A percentile compares a stretch with the other conserved stretches of the same genome.
Conservation (phyloP, 371 early-diverging fungal species). For the Enterospora canceri region DNA sequence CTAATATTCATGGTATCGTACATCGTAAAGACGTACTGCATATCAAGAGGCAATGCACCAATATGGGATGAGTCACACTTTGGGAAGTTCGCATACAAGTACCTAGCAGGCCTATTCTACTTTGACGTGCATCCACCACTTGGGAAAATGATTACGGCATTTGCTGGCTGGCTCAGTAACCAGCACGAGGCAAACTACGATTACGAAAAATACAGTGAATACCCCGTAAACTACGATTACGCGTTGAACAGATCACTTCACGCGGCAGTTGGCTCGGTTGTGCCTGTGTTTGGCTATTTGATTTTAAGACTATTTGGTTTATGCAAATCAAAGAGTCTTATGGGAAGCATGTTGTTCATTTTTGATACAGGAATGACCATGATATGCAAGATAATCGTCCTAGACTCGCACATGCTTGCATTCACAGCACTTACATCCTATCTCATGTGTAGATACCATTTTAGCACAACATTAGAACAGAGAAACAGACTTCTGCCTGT, state of each 20-base stretch:
- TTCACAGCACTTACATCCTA: slow-evolving; percentile 72
- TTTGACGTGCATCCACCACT: slow-evolving; percentile 98
- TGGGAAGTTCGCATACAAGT: slow-evolving; percentile 80
- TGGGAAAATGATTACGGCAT: slow-evolving; percentile 86
- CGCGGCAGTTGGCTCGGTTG: slow-evolving; percentile 65
- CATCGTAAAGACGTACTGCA: slow-evolving; percentile 46
- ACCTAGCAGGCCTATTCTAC: slow-evolving; percentile 76
- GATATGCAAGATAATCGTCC: slow-evolving; percentile 81
- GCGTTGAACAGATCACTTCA: slow-evolving; percentile 67
- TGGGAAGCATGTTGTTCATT: slow-evolving; percentile 67
- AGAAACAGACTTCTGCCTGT: slow-evolving; percentile 64
- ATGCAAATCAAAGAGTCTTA: slow-evolving; percentile 60
- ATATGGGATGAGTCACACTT: slow-evolving; percentile 88
- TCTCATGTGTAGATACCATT: slow-evolving; percentile 58
- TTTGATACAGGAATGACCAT: slow-evolving; percentile 60
- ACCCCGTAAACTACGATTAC: slow-evolving; percentile 73
- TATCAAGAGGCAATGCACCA: slow-evolving; percentile 53
- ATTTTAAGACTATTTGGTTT: slow-evolving; percentile 68
- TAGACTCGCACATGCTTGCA: slow-evolving; percentile 87
- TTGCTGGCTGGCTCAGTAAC: slow-evolving; percentile 72
- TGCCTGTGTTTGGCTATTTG: slow-evolving; percentile 78
- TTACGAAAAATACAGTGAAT: slow-evolving; percentile 71
- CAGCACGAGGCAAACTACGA: slow-evolving; percentile 69
- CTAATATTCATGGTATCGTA: slow-evolving; percentile 48
- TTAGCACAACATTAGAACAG: slow-evolving; percentile 57